Evolutionary conservation across 108 stramenopile species (phyloP).

Genomic region (Conticribra guillardii): DNA sequence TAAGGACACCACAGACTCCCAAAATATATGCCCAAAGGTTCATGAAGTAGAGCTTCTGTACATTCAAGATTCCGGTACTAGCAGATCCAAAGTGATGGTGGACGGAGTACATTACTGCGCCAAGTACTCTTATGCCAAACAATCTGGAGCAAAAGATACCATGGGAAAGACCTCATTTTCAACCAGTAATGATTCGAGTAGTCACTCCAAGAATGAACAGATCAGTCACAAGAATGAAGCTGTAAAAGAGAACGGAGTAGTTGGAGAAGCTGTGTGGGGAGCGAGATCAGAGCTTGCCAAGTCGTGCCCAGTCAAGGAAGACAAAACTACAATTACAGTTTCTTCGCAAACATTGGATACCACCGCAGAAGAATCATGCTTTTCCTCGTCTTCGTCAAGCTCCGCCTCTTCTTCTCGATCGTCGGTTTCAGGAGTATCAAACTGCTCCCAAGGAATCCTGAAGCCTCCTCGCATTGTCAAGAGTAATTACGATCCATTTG

Average conservation of each 20-base stretch:
- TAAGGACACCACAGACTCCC: neutral
- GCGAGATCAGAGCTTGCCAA: too few relatives aligned
- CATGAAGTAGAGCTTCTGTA: constrained; percentile 9
- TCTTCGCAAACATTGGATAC: neutral
- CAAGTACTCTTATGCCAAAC: neutral
- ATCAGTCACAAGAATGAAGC: too few relatives aligned
- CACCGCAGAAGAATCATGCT: neutral
- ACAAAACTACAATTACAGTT: too few relatives aligned
- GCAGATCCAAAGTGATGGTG: neutral
- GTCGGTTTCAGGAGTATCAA: neutral
- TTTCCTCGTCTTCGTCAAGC: neutral
- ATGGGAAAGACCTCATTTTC: too few relatives aligned
- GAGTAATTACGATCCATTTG: constrained; percentile 26
- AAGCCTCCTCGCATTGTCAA: constrained; percentile 17
- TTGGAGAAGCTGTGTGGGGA: too few relatives aligned
- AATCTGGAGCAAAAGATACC: too few relatives aligned
- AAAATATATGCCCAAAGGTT: neutral
- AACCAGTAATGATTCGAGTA: too few relatives aligned
- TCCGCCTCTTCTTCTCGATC: neutral
- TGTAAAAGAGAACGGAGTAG: too few relatives aligned
- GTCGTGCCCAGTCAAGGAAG: too few relatives aligned
- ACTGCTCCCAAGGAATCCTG: constrained; percentile 15
- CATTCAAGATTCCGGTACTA: too few relatives aligned
- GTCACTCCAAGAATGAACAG: too few relatives aligned
- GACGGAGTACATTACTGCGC: neutral